Conservation (phyloP, 176 grass and related monocot genomes). For the Carex parvula region DNA sequence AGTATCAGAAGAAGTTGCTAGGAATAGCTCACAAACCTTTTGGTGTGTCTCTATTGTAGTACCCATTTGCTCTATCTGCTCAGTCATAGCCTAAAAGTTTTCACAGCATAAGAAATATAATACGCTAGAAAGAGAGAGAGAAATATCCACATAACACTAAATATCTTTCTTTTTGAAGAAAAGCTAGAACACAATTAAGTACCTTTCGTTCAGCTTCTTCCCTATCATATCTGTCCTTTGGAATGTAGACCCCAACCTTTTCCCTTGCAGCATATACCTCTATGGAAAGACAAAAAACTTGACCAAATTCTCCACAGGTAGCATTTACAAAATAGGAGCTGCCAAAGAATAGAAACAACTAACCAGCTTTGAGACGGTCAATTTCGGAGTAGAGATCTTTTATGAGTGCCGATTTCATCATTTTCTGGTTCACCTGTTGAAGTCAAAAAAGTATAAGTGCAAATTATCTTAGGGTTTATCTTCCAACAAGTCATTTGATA, state of each 20-base stretch:
- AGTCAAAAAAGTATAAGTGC: background rate
- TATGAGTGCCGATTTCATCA: constrained; percentile 99
- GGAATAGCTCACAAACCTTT: constrained; percentile 42
- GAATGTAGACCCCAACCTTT: constrained; percentile 95
- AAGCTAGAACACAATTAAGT: constrained; percentile 10
- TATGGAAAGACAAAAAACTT: constrained; percentile 29
- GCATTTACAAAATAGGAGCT: constrained; percentile 17
- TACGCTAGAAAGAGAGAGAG: background rate
- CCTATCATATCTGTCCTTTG: constrained; percentile 81
- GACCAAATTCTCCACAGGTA: constrained; percentile 6
- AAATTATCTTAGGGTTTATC: no score
- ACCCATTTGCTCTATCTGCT: constrained; percentile 84
- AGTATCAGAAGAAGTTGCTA: background rate
- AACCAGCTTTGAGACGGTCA: constrained; percentile 90
- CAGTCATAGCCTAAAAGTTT: constrained; percentile 64
- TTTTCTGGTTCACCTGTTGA: constrained; percentile 88
- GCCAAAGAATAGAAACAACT: background rate
- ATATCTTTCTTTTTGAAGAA: background rate
- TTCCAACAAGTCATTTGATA: background rate
- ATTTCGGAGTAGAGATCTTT: constrained; percentile 99
- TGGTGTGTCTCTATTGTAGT: constrained; percentile 50
- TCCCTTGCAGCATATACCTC: constrained; percentile 98
- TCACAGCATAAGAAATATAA: background rate
- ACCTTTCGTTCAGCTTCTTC: constrained; percentile 96
- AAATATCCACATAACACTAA: background rate